phyloP scores from a whole-genome alignment of 352 stramenopile genomes.

The Labyrinthula sp. region DNA sequence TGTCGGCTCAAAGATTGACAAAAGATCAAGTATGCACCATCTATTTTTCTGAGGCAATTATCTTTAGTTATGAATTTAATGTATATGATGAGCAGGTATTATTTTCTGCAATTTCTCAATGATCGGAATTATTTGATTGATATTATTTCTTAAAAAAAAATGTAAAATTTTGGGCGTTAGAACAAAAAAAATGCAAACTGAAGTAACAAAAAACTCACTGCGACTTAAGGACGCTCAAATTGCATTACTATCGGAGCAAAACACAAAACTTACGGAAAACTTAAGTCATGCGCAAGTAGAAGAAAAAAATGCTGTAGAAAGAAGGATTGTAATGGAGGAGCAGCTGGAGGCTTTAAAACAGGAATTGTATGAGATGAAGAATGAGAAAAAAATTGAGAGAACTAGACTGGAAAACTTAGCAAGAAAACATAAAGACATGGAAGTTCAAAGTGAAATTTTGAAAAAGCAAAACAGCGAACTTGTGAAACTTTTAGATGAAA shows the following conservation, averaged over 20 bases:
- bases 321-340: too few species aligned
- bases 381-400: slow-evolving; percentile 56
- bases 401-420: slow-evolving; percentile 51
- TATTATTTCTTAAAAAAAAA: too few species aligned
- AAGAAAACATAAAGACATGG: slow-evolving; percentile 56
- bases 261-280: slow-evolving; percentile 53
- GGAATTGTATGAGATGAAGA: slow-evolving; percentile 71
- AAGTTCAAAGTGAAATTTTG: slow-evolving; percentile 73
- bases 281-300: slow-evolving; percentile 54
- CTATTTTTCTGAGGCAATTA: too few species aligned
- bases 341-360: slow-evolving; percentile 69
- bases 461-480: slow-evolving; percentile 83
- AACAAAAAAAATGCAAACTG: too few species aligned
- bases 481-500: slow-evolving; percentile 68
- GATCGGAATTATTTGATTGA: too few species aligned
- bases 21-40: too few species aligned
- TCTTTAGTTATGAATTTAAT: too few species aligned
- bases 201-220: slow-evolving; percentile 64
- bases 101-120: too few species aligned
- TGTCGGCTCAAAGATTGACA: too few species aligned
- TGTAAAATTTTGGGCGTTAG: too few species aligned
- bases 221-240: slow-evolving; percentile 85
- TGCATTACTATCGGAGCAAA: slow-evolving; percentile 74
- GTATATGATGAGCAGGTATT: too few species aligned
- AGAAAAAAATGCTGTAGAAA: slow-evolving; percentile 42